phyloP scores from a whole-genome alignment of 2,329 filamentous ascomycete species.

The Lecanicillium sp. region DNA sequence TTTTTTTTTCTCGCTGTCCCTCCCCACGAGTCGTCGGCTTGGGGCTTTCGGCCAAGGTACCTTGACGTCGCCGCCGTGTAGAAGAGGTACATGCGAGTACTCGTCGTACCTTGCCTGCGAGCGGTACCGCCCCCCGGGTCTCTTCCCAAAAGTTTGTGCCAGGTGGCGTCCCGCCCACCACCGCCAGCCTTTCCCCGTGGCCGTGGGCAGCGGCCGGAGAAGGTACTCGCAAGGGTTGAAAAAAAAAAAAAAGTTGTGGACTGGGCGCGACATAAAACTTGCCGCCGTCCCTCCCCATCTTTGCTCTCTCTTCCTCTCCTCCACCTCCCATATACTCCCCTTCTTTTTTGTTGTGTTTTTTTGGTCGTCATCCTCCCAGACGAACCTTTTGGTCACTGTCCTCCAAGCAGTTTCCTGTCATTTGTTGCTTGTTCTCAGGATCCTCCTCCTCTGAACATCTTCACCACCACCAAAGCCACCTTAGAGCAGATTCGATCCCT shows the following conservation, averaged over 20 bases:
- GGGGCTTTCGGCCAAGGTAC: neutral
- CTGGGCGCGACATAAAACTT: conserved; percentile 26
- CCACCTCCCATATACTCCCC: conserved; percentile 22
- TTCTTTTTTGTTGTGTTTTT: conserved; percentile 20
- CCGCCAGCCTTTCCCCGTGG: conserved; percentile 3
- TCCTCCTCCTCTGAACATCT: conserved; percentile 25
- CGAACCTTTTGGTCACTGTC: conserved; percentile 27
- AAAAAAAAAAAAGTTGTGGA: conserved; percentile 24
- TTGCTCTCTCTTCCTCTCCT: conserved; percentile 24
- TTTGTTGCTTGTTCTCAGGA: conserved; percentile 23
- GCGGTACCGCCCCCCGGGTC: no score
- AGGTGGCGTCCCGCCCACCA: no score
- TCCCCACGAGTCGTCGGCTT: no score
- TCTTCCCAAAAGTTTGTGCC: neutral
- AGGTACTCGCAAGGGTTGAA: no score
- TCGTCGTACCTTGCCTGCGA: no score
- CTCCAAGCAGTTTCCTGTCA: conserved; percentile 14
- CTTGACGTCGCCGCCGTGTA: neutral
- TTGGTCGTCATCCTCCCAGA: conserved; percentile 36
- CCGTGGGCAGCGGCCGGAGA: neutral
- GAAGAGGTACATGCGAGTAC: no score
- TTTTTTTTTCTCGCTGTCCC: neutral
- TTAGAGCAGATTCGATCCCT: conserved; percentile 37
- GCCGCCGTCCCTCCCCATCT: conserved; percentile 19
- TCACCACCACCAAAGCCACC: conserved; percentile 24